Conservation (phyloP, 192 early-diverging fungal genomes). For the Entomortierella lignicola region DNA sequence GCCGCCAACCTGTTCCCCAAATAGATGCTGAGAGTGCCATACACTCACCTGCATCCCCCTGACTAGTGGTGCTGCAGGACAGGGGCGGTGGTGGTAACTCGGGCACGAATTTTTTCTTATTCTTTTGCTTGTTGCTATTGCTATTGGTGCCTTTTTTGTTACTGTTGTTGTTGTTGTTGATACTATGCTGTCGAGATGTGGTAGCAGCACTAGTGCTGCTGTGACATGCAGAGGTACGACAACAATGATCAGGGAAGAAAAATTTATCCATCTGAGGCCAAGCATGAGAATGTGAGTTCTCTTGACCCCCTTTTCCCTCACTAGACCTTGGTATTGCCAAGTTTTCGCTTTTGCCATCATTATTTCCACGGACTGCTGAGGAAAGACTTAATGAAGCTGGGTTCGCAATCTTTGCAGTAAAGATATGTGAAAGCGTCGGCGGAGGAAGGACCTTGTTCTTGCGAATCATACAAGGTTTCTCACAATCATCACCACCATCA, state of each 20-base stretch:
- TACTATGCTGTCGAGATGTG: neutral
- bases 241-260: conserved; percentile 52
- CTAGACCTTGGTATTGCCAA: too few relatives aligned
- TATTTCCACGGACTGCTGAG: neutral
- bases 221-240: conserved; percentile 38
- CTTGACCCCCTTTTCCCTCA: too few relatives aligned
- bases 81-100: conserved; percentile 35
- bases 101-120: conserved; percentile 7
- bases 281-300: conserved; percentile 16
- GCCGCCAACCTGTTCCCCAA: conserved; percentile 50
- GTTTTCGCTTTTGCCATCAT: neutral
- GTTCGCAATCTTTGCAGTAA: conserved; percentile 34
- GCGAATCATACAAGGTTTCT: conserved; percentile 32
- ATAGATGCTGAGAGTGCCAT: conserved; percentile 33
- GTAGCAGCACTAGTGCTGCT: neutral
- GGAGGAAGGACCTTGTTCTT: conserved; percentile 48
- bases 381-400: conserved; percentile 27
- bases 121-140: neutral
- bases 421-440: conserved; percentile 34
- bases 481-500: conserved; percentile 21
- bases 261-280: conserved; percentile 45
- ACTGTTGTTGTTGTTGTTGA: conserved; percentile 4
- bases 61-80: neutral
- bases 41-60: neutral
- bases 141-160: neutral